Base-by-base conservation (phyloP, 164 flowering plant genomes). In the Echeveria elegans region DNA sequence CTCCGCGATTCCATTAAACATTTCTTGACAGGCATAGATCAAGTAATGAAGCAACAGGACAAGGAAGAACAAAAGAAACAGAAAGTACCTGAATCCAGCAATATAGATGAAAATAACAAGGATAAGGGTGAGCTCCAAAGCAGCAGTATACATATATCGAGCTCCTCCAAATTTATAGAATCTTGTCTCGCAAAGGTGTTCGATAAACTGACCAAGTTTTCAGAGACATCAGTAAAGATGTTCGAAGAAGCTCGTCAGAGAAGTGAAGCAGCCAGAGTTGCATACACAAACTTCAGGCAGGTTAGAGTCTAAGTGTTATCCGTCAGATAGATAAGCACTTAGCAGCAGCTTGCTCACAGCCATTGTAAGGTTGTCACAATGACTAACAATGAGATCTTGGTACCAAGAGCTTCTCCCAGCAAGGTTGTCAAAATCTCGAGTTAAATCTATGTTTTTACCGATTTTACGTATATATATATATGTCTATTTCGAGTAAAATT, bases 171-270 rank as follows among this genome's bases (percentile, higher is more conserved):
- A 5, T 61, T 31, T 75, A 26, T 80, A 79, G 1, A 88, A 14
- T n/a, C 81, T 18, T 81, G 89, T 70, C 80, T 95, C 81, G 78
- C 86, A 0, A 86, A 75, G 69, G 82, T 84, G 58, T 85, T 92
- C 50, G 91, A 92, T 37, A 67, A 76, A 60, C 71, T 95, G 73
- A 88, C 83, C 66, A 91, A 92, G 71, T 92, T 86, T 68, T 84
- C 99, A 0, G 96, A 95, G 80, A 90, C 86, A 19, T 88, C 93
- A 0, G 61, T 83, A 70, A 92, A 86, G 74, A 80, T 88, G 86
- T 87, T 77, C 70, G 99, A 95, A 78, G 97, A 87, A 65, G 63
- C 90, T 28, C 72, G 77, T 64, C 86, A 82, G 79, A 85, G 72
- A 69, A 80, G 77, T 67, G 96, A 92, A 63, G 75, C 82, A 6